These are phyloP conservation scores for Termitomyces sp. DNA, from an alignment of 768 basidiomycete genomes.

Conservation along the genomic window DNA sequence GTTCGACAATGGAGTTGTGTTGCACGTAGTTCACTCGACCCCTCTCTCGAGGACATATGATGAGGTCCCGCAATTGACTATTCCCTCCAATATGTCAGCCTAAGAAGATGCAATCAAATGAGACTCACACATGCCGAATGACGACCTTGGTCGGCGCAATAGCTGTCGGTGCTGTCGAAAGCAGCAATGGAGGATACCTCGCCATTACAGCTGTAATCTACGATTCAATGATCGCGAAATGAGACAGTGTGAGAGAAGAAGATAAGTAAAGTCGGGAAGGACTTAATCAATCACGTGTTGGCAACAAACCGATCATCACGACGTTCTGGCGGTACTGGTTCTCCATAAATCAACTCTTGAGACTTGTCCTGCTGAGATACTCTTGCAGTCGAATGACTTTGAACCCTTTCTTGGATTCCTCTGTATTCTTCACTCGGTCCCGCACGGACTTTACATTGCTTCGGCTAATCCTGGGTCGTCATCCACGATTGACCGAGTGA, in stretches of 20 bases:
- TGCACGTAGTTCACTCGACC: constrained; percentile 65
- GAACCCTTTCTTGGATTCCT: not conserved
- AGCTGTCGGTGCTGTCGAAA: constrained; percentile 35
- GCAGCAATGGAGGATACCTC: constrained; percentile 38
- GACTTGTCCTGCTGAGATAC: not conserved
- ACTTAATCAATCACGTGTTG: constrained; percentile 1
- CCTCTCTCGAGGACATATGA: constrained; percentile 65
- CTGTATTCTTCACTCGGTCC: not conserved
- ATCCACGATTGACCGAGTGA: not conserved
- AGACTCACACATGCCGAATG: constrained; percentile 60
- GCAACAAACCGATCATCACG: not conserved
- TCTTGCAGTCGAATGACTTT: not conserved
- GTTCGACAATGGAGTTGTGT: constrained; percentile 49
- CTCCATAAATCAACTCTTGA: not conserved
- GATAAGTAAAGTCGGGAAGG: not conserved
- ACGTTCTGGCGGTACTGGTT: not conserved
- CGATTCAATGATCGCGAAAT: constrained; percentile 4
- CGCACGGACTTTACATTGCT: no score
- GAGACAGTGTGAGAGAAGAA: constrained; percentile 1
- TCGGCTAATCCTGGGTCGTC: not conserved
- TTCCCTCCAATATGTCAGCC: not conserved
- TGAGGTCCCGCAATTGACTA: constrained; percentile 75
- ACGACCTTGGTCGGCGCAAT: constrained; percentile 39
- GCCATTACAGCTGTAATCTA: constrained; percentile 36
- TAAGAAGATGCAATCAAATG: not conserved